Conservation (phyloP, 2,329 filamentous ascomycete species). For the Teratosphaeria viscida region DNA sequence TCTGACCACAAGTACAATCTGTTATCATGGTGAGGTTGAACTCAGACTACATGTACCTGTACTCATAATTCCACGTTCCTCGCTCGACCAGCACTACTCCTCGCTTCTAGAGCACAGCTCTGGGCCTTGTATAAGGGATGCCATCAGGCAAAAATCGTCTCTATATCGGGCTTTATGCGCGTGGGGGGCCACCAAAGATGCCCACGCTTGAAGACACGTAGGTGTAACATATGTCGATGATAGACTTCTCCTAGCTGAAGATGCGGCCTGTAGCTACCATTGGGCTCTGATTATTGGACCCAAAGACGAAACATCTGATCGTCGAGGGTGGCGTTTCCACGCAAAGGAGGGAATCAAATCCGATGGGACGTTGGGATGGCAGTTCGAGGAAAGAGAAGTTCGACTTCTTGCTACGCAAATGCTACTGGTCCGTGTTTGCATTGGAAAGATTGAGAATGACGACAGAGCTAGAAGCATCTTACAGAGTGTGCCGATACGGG, state of each 20-base stretch:
- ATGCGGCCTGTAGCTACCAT: neutral
- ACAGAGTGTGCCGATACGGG: conserved; percentile 20
- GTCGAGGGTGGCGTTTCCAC: neutral
- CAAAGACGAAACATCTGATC: neutral
- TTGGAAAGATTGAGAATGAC: conserved; percentile 32
- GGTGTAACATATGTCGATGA: neutral
- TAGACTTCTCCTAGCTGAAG: neutral
- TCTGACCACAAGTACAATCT: too few species aligned
- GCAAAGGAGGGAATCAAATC: neutral
- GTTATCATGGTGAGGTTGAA: too few species aligned
- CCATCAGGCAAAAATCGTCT: neutral
- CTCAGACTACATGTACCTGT: too few species aligned
- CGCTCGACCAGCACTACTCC: too few species aligned
- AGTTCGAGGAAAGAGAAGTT: neutral
- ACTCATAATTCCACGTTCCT: too few species aligned
- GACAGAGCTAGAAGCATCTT: conserved; percentile 25
- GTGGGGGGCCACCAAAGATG: neutral
- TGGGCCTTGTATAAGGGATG: neutral
- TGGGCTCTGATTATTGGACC: neutral
- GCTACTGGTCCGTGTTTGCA: conserved; percentile 27
- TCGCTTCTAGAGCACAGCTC: too few species aligned
- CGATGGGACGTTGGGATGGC: neutral
- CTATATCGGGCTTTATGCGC: neutral
- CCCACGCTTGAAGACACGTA: neutral
- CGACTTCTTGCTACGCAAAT: neutral